Evolutionary conservation across 192 early-diverging fungal genomes (phyloP), one percentile per base, ranked within the genome.

Genomic region (Geranomyces variabilis): DNA sequence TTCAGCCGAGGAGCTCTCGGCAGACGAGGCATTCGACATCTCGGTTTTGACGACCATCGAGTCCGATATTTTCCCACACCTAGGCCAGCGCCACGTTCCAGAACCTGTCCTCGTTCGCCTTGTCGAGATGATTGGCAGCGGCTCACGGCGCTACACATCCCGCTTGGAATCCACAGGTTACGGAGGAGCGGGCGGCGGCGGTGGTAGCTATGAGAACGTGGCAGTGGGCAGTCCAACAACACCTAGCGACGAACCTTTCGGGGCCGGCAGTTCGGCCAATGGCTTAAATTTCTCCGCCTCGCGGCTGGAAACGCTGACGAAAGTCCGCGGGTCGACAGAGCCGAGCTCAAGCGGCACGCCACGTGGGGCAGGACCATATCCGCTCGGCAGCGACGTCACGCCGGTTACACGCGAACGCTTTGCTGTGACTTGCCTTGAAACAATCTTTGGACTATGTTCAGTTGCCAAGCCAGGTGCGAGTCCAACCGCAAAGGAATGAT

Each of bases 21-120:
- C 79, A 15, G 90, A 92, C 47, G 92, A 93, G 61, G 63, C 82
- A 0, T 94, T 92, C 73, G 91, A 94, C 70, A 84, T 93, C 31
- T 86, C 83, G 13, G 81, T 89, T 30, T 77, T 94, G 36, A 81
- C 78, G 33, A 81, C 79, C 31, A 71, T 94, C 33, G 84, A 92
- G 64, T 80, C 67, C 13, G 88, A 93, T 57, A 82, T 93, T 17
- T 75, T 91, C 19, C 71, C 85, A n/a, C 80, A 90, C 70, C 79
- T 94, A 63, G 91, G 91, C 6, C 80, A 84, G 64, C 70, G 79
- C 15, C 84, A 89, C 24, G 89, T 91, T 1, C 79, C 89, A 14
- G 80, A 83, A 26, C 83, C 80, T 17, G 66, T 90, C 0, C 66
- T 92, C 36, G 55, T 66, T 1, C 79, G 88, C 8, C 55, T 90